phyloP scores from a whole-genome alignment of 345 rosid genomes.

The Lepidium africanum region DNA sequence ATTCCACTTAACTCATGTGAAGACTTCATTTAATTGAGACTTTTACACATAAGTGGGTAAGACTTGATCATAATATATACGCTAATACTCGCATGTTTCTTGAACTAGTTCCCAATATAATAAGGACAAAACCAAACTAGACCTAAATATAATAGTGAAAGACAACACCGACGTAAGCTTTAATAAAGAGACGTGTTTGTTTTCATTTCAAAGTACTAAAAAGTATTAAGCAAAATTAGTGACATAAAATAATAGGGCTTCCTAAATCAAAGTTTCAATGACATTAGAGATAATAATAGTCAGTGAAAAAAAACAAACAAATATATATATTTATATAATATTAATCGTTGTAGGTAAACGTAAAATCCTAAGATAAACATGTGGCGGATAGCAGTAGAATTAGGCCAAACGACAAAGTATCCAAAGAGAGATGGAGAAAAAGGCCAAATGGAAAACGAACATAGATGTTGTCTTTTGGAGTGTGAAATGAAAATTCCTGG shows the following conservation, averaged over 20 bases:
- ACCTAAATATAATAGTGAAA: background rate
- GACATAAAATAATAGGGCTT: background rate
- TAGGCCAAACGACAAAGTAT: background rate
- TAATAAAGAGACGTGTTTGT: background rate
- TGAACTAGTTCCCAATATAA: background rate
- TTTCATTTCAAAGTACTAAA: background rate
- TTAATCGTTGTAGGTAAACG: background rate
- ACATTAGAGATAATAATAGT: background rate
- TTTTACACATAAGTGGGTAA: background rate
- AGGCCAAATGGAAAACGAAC: slow-evolving; percentile 3
- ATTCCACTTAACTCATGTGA: too few relatives aligned
- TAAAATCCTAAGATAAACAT: background rate
- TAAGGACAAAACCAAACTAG: background rate
- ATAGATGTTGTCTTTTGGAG: background rate
- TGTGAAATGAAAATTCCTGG: background rate
- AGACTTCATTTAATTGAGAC: too few relatives aligned
- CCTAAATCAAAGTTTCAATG: background rate
- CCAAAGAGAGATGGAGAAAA: background rate
- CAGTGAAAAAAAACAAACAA: background rate
- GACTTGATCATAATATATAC: background rate
- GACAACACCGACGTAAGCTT: background rate
- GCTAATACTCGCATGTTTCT: slow-evolving; percentile 13
- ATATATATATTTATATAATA: background rate
- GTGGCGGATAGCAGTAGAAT: background rate
- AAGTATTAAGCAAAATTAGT: background rate